phyloP scores from a whole-genome alignment of 805 yeast genomes.

The Diddensiella transvaalensis region DNA sequence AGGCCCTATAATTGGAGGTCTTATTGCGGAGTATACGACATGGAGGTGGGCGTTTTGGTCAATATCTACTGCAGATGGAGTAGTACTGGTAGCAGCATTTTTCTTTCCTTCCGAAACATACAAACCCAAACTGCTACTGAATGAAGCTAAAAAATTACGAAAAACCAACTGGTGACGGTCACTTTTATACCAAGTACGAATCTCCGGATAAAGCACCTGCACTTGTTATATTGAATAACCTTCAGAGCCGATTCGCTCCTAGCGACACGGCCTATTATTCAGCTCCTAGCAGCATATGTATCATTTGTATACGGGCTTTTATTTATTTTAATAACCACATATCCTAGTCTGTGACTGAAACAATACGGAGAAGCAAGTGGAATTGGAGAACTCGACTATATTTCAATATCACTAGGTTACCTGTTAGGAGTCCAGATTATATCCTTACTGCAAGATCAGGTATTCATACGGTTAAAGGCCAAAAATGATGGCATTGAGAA shows the following conservation, averaged over 20 bases:
- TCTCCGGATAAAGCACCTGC: slow-evolving; percentile 29
- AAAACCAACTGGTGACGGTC: slow-evolving; percentile 51
- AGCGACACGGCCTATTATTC: slow-evolving; percentile 58
- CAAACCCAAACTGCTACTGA: slow-evolving; percentile 48
- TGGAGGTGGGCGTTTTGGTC: slow-evolving; percentile 70
- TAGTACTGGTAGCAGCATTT: slow-evolving; percentile 41
- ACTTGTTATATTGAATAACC: slow-evolving; percentile 36
- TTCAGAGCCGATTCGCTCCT: slow-evolving; percentile 55
- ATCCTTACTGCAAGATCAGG: slow-evolving; percentile 40
- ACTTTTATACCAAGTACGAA: slow-evolving; percentile 57
- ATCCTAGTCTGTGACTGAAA: slow-evolving; percentile 50
- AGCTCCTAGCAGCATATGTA: slow-evolving; percentile 57
- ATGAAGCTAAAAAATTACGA: slow-evolving; percentile 45
- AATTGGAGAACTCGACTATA: slow-evolving; percentile 54
- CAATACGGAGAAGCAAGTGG: slow-evolving; percentile 47
- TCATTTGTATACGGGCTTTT: slow-evolving; percentile 64
- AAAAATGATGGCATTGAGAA: slow-evolving; percentile 50
- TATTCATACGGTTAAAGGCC: slow-evolving; percentile 41
- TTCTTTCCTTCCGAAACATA: slow-evolving; percentile 55
- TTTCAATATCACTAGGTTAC: slow-evolving; percentile 55
- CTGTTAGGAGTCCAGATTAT: slow-evolving; percentile 46
- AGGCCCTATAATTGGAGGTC: slow-evolving; percentile 48
- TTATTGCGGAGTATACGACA: slow-evolving; percentile 44
- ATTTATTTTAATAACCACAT: slow-evolving; percentile 58
- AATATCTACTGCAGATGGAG: slow-evolving; percentile 50